Evolutionary conservation across 257 asterid genomes (phyloP).

Genomic region (Scutellaria galericulata): DNA sequence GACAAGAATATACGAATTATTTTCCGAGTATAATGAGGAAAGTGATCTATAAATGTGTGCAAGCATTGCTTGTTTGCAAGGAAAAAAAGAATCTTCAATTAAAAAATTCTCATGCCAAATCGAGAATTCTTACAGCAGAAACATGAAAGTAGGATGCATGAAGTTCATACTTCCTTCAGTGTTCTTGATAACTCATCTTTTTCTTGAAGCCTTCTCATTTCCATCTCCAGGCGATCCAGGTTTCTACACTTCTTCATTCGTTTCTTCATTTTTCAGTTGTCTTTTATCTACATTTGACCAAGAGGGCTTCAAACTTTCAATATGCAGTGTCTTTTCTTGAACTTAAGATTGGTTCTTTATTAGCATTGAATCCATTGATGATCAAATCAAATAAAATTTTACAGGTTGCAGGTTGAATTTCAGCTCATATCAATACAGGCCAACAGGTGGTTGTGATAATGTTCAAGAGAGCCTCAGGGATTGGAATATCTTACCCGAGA

Average conservation of each 20-base stretch:
- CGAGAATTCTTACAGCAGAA: conserved; percentile 5
- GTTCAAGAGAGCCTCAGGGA: conserved; percentile 40
- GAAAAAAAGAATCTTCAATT: conserved; percentile 19
- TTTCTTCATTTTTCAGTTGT: neutral
- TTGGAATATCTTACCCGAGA: conserved; percentile 58
- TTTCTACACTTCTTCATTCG: conserved; percentile 1
- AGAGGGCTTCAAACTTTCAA: neutral
- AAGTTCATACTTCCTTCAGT: conserved; percentile 16
- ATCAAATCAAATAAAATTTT: conserved; percentile 24
- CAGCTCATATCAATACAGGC: conserved; percentile 54
- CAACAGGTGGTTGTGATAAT: conserved; percentile 65
- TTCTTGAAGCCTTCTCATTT: conserved; percentile 32
- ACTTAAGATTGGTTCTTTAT: neutral
- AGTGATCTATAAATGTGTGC: conserved; percentile 35
- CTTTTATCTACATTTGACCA: neutral
- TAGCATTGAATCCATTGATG: conserved; percentile 15
- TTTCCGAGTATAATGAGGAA: conserved; percentile 43
- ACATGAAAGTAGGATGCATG: conserved; percentile 33
- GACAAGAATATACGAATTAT: conserved; percentile 42
- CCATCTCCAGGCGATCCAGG: conserved; percentile 55
- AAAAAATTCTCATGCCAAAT: conserved; percentile 28
- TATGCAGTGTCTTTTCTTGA: neutral
- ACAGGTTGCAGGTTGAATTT: conserved; percentile 68
- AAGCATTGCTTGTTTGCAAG: conserved; percentile 29
- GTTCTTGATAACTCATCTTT: conserved; percentile 30